Evolutionary conservation across 257 asterid genomes (phyloP).

Genomic region (Euphrasia confusa): DNA sequence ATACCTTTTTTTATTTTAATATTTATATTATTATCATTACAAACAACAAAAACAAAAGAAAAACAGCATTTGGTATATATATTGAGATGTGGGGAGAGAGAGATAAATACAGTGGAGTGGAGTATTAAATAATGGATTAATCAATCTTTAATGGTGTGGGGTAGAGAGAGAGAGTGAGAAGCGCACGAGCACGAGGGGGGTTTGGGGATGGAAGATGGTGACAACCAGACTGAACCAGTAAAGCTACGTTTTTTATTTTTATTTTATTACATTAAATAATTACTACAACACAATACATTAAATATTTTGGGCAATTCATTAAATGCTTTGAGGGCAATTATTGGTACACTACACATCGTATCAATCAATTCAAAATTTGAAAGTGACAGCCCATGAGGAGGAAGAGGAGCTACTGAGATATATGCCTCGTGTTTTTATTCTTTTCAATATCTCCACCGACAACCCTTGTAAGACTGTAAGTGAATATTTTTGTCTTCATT

Average conservation of each 20-base stretch:
- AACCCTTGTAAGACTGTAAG: neutral
- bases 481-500: too few relatives aligned
- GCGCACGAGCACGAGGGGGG: conserved; percentile 33
- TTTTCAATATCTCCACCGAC: conserved; percentile 38
- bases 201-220: conserved; percentile 20
- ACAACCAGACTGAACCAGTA: conserved; percentile 26
- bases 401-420: conserved; percentile 21
- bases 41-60: neutral
- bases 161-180: conserved; percentile 28
- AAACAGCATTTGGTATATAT: conserved; percentile 6
- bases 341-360: conserved; percentile 16
- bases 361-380: conserved; percentile 29
- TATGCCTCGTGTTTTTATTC: conserved; percentile 12
- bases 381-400: conserved; percentile 23
- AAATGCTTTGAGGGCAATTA: conserved; percentile 3
- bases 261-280: neutral
- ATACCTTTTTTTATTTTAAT: neutral
- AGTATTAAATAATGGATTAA: neutral
- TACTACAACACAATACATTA: too few relatives aligned
- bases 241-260: conserved; percentile 21
- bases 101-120: neutral
- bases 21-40: neutral
- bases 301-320: neutral
- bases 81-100: neutral
- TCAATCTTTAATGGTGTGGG: conserved; percentile 16